A percentile compares a stretch with the other conserved stretches of the same genome.
Conservation (phyloP, 2,329 filamentous ascomycete genomes). For the Microsporum audouinii region DNA sequence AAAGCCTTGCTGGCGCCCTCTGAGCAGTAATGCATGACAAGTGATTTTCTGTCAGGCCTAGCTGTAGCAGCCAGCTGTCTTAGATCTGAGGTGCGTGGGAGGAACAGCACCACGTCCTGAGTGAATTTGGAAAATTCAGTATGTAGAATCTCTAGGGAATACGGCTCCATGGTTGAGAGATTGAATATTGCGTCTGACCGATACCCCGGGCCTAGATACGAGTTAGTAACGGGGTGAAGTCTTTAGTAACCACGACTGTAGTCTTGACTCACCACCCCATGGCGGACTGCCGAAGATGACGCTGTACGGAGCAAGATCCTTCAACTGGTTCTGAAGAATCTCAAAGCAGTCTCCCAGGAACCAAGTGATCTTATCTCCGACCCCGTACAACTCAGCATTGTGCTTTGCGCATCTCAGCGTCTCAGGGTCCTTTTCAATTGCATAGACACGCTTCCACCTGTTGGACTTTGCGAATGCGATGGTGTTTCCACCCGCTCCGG, state of each 20-base stretch:
- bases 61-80: slow-evolving; percentile 57
- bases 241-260: slow-evolving; percentile 13
- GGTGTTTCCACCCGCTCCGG: slow-evolving; percentile 81
- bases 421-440: slow-evolving; percentile 70
- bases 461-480: slow-evolving; percentile 83
- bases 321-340: slow-evolving; percentile 45
- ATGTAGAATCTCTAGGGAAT: slow-evolving; percentile 55
- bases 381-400: slow-evolving; percentile 78
- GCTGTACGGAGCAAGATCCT: slow-evolving; percentile 38
- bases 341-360: slow-evolving; percentile 79
- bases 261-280: slow-evolving; percentile 50
- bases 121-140: slow-evolving; percentile 45
- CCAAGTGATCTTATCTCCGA: slow-evolving; percentile 69
- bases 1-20: slow-evolving; percentile 72
- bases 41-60: slow-evolving; percentile 45
- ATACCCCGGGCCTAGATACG: slow-evolving; percentile 49
- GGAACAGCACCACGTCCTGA: slow-evolving; percentile 57
- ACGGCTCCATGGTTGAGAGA: slow-evolving; percentile 76
- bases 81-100: slow-evolving; percentile 76
- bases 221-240: neutral
- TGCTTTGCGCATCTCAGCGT: slow-evolving; percentile 83
- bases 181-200: slow-evolving; percentile 63
- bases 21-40: slow-evolving; percentile 84
- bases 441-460: slow-evolving; percentile 73
- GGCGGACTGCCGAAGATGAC: slow-evolving; percentile 62